Conservation (phyloP, 768 basidiomycete genomes). For the Paxillus rubicundulus region DNA sequence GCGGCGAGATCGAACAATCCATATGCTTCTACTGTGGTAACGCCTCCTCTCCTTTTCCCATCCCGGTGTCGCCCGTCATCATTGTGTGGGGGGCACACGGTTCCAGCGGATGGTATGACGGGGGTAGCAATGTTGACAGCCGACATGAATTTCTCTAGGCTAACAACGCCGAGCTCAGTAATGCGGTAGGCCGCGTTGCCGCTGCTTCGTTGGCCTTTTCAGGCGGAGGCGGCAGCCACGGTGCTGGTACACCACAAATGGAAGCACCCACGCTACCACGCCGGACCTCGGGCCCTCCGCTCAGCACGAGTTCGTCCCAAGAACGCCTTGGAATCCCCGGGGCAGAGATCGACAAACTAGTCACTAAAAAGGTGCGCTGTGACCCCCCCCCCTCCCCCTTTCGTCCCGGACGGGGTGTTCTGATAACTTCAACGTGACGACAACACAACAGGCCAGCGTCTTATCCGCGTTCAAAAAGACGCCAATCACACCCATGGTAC, state of each 20-base stretch:
- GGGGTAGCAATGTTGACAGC: too few species aligned
- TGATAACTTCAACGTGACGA: too few species aligned
- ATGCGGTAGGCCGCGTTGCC: constrained; percentile 53
- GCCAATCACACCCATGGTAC: constrained; percentile 43
- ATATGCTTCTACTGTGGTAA: constrained; percentile 31
- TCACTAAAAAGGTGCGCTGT: constrained; percentile 26
- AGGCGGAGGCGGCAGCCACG: background rate
- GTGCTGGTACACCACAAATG: background rate
- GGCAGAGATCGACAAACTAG: constrained; percentile 25
- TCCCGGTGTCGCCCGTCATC: too few species aligned
- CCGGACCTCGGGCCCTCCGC: background rate
- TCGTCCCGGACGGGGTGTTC: too few species aligned
- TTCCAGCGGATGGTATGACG: too few species aligned
- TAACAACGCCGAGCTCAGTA: constrained; percentile 39
- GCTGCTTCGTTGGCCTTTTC: constrained; percentile 51
- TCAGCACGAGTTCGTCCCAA: constrained; percentile 27
- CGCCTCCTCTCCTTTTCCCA: constrained; percentile 10
- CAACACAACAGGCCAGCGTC: constrained; percentile 16
- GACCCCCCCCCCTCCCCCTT: too few species aligned
- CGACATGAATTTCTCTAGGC: constrained; percentile 22
- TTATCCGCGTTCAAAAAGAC: constrained; percentile 21
- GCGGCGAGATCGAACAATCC: constrained; percentile 35
- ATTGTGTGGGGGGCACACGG: too few species aligned
- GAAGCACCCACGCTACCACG: constrained; percentile 16
- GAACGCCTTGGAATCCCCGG: constrained; percentile 12